These are phyloP conservation scores for Strobilomyces echinocephalus DNA, from an alignment of 768 basidiomycete species.

Conservation along the genomic window DNA sequence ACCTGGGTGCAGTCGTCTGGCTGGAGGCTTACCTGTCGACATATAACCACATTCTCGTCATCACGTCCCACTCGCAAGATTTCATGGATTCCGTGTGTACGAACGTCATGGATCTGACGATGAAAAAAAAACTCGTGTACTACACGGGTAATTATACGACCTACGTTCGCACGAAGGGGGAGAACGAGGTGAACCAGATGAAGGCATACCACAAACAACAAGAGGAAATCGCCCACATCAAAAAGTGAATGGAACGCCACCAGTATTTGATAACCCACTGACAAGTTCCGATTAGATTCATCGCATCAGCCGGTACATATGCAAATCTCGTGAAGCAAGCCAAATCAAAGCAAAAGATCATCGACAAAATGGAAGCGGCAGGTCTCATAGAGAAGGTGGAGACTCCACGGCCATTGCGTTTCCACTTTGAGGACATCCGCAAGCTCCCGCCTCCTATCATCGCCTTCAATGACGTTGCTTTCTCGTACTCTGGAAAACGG, in stretches of 20 bases:
- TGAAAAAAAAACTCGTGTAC: slow-evolving; percentile 88
- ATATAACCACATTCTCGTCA: slow-evolving; percentile 97
- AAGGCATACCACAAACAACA: slow-evolving; percentile 99
- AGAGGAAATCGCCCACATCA: slow-evolving; percentile 97
- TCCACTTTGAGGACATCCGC: slow-evolving; percentile 94
- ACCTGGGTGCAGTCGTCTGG: slow-evolving; percentile 98
- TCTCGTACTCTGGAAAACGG: slow-evolving; percentile 89
- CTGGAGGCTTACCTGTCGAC: slow-evolving; percentile 96
- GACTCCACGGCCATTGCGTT: slow-evolving; percentile 63
- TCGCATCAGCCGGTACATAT: slow-evolving; percentile 98
- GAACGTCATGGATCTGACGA: slow-evolving; percentile 94
- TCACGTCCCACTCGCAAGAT: slow-evolving; percentile 98
- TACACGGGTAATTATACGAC: slow-evolving; percentile 96
- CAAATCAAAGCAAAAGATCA: slow-evolving; percentile 99
- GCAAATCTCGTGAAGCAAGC: slow-evolving; percentile 98
- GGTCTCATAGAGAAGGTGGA: slow-evolving; percentile 94
- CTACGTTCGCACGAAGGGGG: slow-evolving; percentile 92
- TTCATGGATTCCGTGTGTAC: slow-evolving; percentile 99
- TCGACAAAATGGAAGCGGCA: slow-evolving; percentile 99
- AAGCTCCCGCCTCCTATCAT: slow-evolving; percentile 96
- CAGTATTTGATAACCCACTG: slow-evolving; percentile 4
- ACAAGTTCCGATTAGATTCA: slow-evolving; percentile 56
- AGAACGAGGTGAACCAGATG: slow-evolving; percentile 99
- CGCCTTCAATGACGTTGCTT: slow-evolving; percentile 92
- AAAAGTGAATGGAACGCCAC: slow-evolving; percentile 58